These are phyloP conservation scores for Beauveria sp. DNA, from an alignment of 2,329 filamentous ascomycete genomes.

Conservation along the genomic window DNA sequence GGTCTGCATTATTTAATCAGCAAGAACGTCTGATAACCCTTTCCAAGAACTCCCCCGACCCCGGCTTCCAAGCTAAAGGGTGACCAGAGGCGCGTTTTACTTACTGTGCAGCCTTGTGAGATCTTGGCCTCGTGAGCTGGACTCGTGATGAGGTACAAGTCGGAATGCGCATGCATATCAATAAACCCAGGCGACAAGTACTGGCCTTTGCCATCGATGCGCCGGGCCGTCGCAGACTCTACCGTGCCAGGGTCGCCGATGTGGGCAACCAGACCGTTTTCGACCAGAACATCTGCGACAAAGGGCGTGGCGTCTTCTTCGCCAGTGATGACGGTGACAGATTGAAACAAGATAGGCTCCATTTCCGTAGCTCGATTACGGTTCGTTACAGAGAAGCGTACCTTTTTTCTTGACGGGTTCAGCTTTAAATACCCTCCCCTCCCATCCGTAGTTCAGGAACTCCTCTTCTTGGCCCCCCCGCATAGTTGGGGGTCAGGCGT, in stretches of 20 bases:
- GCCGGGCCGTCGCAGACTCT: slow-evolving; percentile 9
- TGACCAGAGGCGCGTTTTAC: neutral
- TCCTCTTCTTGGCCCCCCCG: neutral
- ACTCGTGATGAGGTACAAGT: slow-evolving; percentile 18
- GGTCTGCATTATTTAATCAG: slow-evolving; percentile 11
- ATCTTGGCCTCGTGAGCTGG: slow-evolving; percentile 19
- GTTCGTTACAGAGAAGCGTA: neutral
- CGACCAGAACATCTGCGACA: slow-evolving; percentile 17
- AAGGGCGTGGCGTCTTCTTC: slow-evolving; percentile 16
- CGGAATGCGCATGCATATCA: slow-evolving; percentile 20
- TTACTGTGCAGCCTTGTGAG: slow-evolving; percentile 19
- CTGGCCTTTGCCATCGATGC: slow-evolving; percentile 15
- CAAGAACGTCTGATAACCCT: neutral
- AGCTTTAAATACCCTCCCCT: neutral
- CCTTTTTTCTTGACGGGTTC: neutral
- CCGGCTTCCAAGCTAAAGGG: neutral
- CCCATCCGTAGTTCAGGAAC: neutral
- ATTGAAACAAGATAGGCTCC: slow-evolving; percentile 15
- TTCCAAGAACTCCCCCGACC: neutral
- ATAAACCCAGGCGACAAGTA: slow-evolving; percentile 19
- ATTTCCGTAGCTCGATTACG: neutral
- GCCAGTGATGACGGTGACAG: slow-evolving; percentile 17
- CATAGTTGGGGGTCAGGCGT: slow-evolving; percentile 6
- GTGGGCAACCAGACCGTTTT: slow-evolving; percentile 15
- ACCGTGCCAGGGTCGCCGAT: slow-evolving; percentile 15